phyloP scores from a whole-genome alignment of 2,329 filamentous ascomycete genomes.

The Xylaria digitata region DNA sequence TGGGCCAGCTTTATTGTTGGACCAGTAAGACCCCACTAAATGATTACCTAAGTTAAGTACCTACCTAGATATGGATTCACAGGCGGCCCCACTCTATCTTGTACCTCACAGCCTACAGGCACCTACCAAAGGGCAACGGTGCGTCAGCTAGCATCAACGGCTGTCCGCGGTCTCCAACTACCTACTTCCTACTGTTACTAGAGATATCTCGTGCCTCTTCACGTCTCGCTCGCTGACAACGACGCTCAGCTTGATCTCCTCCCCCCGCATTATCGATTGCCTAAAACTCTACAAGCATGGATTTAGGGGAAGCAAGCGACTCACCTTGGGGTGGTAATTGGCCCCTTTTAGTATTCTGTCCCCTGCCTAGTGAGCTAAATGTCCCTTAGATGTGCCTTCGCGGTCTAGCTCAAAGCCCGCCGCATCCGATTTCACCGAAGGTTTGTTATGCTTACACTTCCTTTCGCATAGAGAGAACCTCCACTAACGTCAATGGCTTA shows the following conservation, averaged over 20 bases:
- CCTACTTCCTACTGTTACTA: too few relatives aligned
- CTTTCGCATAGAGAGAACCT: neutral
- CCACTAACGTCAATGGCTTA: conserved; percentile 31
- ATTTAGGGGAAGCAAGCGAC: conserved; percentile 58
- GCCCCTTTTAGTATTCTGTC: conserved; percentile 18
- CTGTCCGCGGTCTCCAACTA: conserved; percentile 9
- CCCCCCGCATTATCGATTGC: conserved; percentile 21
- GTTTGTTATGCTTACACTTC: conserved; percentile 36
- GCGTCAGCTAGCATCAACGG: conserved; percentile 32
- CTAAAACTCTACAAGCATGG: conserved; percentile 50
- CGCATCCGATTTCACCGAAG: conserved; percentile 43
- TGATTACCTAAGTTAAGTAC: neutral
- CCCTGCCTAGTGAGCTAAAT: conserved; percentile 37
- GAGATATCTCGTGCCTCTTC: conserved; percentile 2
- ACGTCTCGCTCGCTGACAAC: conserved; percentile 23
- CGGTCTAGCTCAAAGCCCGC: conserved; percentile 50
- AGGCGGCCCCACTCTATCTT: neutral
- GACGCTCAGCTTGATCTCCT: conserved; percentile 19
- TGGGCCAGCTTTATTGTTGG: neutral
- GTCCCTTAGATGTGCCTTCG: conserved; percentile 55
- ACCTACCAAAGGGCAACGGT: conserved; percentile 11
- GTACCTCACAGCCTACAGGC: neutral
- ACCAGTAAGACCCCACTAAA: conserved; percentile 9
- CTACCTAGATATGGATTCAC: neutral
- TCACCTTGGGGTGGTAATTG: conserved; percentile 59